A percentile compares a stretch with the other conserved stretches of the same genome.
Conservation (phyloP, 2,329 filamentous ascomycete species). For the Fusarium ramigenum region DNA sequence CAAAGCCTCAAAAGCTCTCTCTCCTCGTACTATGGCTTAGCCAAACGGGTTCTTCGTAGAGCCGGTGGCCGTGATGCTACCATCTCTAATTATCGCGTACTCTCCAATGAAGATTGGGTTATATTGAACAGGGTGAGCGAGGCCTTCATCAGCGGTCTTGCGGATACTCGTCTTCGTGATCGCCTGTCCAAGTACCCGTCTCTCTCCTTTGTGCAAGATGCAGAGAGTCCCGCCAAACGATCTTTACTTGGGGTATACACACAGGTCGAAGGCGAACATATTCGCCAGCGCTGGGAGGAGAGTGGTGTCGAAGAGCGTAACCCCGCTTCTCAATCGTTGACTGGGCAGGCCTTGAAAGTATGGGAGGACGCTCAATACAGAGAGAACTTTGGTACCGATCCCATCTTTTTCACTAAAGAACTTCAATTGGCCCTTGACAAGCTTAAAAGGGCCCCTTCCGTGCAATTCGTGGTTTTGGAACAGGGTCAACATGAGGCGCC, state of each 20-base stretch:
- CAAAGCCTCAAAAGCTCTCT: slow-evolving; percentile 56
- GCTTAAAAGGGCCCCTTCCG: slow-evolving; percentile 60
- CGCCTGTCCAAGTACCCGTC: slow-evolving; percentile 59
- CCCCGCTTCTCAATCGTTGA: slow-evolving; percentile 38
- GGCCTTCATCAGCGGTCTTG: slow-evolving; percentile 65
- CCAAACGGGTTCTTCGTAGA: slow-evolving; percentile 61
- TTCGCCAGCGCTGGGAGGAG: slow-evolving; percentile 54
- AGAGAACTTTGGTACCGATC: slow-evolving; percentile 55
- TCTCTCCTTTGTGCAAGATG: slow-evolving; percentile 49
- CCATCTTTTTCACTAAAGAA: slow-evolving; percentile 62
- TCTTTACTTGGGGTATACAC: slow-evolving; percentile 63
- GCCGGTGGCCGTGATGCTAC: slow-evolving; percentile 61
- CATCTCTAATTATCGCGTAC: slow-evolving; percentile 55
- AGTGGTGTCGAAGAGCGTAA: slow-evolving; percentile 35
- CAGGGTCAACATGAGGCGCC: slow-evolving; percentile 64
- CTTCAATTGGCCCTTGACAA: slow-evolving; percentile 58
- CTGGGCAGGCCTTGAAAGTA: slow-evolving; percentile 49
- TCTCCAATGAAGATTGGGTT: slow-evolving; percentile 55
- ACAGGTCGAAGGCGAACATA: slow-evolving; percentile 65
- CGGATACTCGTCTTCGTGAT: slow-evolving; percentile 55
- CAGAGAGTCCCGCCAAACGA: slow-evolving; percentile 48
- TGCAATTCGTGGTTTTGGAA: slow-evolving; percentile 63
- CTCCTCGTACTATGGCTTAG: slow-evolving; percentile 56
- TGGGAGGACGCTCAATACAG: slow-evolving; percentile 59
- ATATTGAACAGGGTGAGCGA: slow-evolving; percentile 62